Evolutionary conservation across 2,329 filamentous ascomycete species (phyloP).

Genomic region (Aspergillus pseudonomiae): DNA sequence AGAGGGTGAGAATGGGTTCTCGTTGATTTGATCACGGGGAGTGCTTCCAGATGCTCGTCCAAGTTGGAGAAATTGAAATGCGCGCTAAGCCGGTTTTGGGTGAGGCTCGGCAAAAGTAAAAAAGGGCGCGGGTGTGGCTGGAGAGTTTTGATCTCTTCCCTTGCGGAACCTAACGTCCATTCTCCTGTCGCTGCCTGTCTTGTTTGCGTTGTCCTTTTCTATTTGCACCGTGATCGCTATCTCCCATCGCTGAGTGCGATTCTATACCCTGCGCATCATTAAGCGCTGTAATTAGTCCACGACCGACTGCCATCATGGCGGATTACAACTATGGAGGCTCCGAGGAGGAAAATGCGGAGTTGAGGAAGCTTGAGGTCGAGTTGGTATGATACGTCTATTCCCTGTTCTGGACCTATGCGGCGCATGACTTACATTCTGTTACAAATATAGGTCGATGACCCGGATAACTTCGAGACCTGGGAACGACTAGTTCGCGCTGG

Average conservation of each 20-base stretch:
- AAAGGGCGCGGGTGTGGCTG: constrained; percentile 17
- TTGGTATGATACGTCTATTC: constrained; percentile 61
- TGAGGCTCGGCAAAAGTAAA: constrained; percentile 21
- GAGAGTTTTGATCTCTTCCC: constrained; percentile 5
- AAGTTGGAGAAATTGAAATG: constrained; percentile 19
- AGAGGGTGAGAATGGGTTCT: background rate
- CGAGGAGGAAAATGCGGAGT: constrained; percentile 80
- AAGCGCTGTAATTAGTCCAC: background rate
- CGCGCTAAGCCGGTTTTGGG: constrained; percentile 27
- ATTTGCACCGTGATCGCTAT: background rate
- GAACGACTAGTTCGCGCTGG: constrained; percentile 85
- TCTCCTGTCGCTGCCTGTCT: constrained; percentile 2
- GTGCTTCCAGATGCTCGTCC: background rate
- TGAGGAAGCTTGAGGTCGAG: constrained; percentile 76
- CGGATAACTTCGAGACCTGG: constrained; percentile 93
- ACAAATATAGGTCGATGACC: constrained; percentile 60
- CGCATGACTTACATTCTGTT: constrained; percentile 13
- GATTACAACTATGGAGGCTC: constrained; percentile 74
- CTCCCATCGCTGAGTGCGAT: constrained; percentile 1
- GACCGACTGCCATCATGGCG: constrained; percentile 56
- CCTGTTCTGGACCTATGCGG: background rate
- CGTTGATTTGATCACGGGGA: background rate
- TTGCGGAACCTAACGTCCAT: constrained; percentile 7
- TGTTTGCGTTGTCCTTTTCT: background rate
- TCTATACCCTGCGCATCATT: background rate